Evolutionary conservation across 345 rosid genomes (phyloP).

Genomic region (Boechera divaricarpa): DNA sequence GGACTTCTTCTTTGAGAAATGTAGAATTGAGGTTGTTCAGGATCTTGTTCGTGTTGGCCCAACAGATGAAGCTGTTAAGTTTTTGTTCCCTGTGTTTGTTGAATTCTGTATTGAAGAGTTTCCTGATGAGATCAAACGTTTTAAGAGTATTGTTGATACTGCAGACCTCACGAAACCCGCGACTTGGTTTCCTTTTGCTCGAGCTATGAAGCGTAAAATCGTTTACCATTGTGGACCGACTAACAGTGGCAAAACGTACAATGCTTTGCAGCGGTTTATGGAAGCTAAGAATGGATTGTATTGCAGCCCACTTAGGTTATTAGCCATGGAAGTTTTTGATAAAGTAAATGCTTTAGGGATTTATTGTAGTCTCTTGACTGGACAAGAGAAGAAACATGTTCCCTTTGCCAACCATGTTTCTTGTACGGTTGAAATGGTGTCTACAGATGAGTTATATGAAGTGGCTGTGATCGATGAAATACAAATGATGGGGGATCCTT

Average conservation of each 20-base stretch:
- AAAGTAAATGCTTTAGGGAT: conserved; percentile 85
- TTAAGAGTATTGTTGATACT: conserved; percentile 59
- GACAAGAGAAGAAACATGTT: conserved; percentile 84
- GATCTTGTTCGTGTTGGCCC: conserved; percentile 71
- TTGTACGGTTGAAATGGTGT: conserved; percentile 95
- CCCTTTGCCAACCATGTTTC: conserved; percentile 86
- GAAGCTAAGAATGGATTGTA: conserved; percentile 89
- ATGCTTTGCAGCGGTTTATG: conserved; percentile 87
- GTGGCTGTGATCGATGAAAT: conserved; percentile 95
- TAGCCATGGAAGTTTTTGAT: conserved; percentile 99
- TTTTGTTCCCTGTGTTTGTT: conserved; percentile 82
- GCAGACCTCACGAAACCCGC: conserved; percentile 94
- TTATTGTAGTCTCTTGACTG: conserved; percentile 91
- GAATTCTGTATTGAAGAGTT: conserved; percentile 83
- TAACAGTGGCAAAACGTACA: conserved; percentile 93
- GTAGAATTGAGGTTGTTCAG: conserved; percentile 53
- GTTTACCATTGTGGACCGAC: conserved; percentile 97
- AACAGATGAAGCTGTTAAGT: conserved; percentile 66
- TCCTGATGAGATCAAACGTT: conserved; percentile 76
- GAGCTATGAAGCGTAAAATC: conserved; percentile 89
- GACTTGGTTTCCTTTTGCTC: conserved; percentile 92
- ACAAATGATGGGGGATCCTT: conserved; percentile 82
- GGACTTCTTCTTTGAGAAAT: conserved; percentile 57
- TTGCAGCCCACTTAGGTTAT: conserved; percentile 90
- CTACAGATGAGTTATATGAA: conserved; percentile 73